Conservation (phyloP, 1,284 basidiomycete species). For the Trametes polyzona region DNA sequence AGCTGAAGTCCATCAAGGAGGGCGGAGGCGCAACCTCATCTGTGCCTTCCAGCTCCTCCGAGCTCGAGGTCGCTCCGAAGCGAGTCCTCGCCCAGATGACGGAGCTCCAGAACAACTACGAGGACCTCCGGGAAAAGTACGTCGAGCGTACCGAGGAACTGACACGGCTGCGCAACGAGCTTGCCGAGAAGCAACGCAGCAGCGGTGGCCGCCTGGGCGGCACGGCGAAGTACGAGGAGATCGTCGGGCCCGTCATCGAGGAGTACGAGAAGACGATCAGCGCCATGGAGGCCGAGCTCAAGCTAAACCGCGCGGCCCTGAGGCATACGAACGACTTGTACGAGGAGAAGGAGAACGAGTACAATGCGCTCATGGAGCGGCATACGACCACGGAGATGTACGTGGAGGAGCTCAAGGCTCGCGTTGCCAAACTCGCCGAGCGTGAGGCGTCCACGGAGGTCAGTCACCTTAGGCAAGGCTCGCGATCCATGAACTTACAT, state of each 20-base stretch:
- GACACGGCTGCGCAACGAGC: constrained; percentile 73
- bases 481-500: constrained; percentile 5
- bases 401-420: constrained; percentile 81
- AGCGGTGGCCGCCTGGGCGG: constrained; percentile 66
- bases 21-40: constrained; percentile 45
- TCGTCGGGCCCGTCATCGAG: constrained; percentile 96
- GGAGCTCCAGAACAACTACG: constrained; percentile 82
- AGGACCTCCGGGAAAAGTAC: constrained; percentile 82
- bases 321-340: constrained; percentile 90
- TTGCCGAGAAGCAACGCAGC: constrained; percentile 70
- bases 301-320: constrained; percentile 86
- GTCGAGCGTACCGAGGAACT: constrained; percentile 88
- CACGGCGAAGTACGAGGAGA: constrained; percentile 89
- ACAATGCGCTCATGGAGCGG: constrained; percentile 66
- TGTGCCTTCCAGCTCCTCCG: constrained; percentile 17
- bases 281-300: constrained; percentile 93
- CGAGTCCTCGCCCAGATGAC: constrained; percentile 77
- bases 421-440: constrained; percentile 84
- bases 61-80: constrained; percentile 62
- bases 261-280: constrained; percentile 99
- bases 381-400: constrained; percentile 84
- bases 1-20: constrained; percentile 79
- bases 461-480: constrained; percentile 25
- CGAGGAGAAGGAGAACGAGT: constrained; percentile 86
- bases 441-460: constrained; percentile 92